Conservation (phyloP, 2,329 filamentous ascomycete species). For the Xylariales sp. region DNA sequence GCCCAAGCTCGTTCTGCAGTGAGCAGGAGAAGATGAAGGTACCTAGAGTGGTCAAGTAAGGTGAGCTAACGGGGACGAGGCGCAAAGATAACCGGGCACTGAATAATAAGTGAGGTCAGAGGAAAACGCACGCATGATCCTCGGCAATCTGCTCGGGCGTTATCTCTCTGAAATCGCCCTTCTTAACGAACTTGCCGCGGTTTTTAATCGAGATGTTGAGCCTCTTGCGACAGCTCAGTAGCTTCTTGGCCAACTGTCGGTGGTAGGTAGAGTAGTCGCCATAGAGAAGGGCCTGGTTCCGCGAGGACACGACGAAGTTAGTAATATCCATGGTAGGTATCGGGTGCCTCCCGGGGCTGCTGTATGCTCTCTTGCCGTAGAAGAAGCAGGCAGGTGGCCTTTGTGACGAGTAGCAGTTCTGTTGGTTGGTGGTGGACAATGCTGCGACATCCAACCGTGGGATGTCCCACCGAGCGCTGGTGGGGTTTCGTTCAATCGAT, state of each 20-base stretch:
- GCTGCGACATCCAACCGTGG: too few species aligned
- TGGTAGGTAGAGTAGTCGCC: conserved; percentile 89
- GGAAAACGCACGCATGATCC: conserved; percentile 76
- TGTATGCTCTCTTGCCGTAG: too few species aligned
- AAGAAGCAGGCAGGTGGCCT: too few species aligned
- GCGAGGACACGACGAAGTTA: conserved; percentile 70
- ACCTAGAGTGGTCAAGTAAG: too few species aligned
- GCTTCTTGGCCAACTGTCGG: conserved; percentile 69
- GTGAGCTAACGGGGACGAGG: too few species aligned
- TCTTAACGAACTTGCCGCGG: conserved; percentile 78
- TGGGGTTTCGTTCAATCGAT: too few species aligned
- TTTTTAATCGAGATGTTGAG: conserved; percentile 79
- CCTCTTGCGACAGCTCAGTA: conserved; percentile 81
- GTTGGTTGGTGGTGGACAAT: too few species aligned
- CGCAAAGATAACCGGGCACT: too few species aligned
- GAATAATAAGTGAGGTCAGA: too few species aligned
- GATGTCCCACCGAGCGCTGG: too few species aligned
- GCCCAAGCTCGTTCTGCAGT: conserved; percentile 91
- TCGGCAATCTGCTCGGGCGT: conserved; percentile 70
- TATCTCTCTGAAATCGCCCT: conserved; percentile 47
- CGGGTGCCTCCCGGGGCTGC: too few species aligned
- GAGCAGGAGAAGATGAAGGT: conserved; percentile 73
- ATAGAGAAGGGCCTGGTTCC: conserved; percentile 79
- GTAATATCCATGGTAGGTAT: conserved; percentile 76
- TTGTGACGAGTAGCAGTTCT: too few species aligned